Percentiles rank a stretch among this genome's conserved stretches.
Evolutionary conservation across 2,329 filamentous ascomycete species (phyloP).

Genomic region (Alternaria postmessia): DNA sequence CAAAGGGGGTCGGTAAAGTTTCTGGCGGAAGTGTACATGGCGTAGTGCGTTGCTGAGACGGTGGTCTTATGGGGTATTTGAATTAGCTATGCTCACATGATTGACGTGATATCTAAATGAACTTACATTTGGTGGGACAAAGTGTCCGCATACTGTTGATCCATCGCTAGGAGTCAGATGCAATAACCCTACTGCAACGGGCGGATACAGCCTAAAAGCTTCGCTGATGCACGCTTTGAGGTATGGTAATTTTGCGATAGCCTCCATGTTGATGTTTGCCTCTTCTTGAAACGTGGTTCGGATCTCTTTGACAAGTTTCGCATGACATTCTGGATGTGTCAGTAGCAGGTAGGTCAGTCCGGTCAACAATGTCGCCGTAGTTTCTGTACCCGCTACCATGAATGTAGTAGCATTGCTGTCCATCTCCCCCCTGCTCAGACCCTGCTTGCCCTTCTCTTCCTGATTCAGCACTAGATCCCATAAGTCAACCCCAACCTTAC

Average conservation of each 20-base stretch:
- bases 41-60: neutral
- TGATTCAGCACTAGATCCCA: constrained; percentile 43
- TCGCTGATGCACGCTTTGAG: constrained; percentile 47
- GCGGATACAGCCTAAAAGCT: constrained; percentile 44
- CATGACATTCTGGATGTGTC: constrained; percentile 20
- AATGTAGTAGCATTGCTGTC: constrained; percentile 29
- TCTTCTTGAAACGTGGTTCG: constrained; percentile 20
- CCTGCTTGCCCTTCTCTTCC: constrained; percentile 26
- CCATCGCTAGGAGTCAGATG: neutral
- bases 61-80: too few species aligned
- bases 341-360: constrained; percentile 49
- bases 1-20: neutral
- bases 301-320: constrained; percentile 19
- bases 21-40: neutral
- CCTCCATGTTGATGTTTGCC: constrained; percentile 27
- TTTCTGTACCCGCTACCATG: constrained; percentile 40
- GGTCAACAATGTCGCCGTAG: constrained; percentile 39
- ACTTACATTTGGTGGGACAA: neutral
- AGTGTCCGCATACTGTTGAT: neutral
- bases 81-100: accelerated
- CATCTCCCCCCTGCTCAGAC: neutral
- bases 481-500: neutral
- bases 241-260: constrained; percentile 44
- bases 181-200: constrained; percentile 43
- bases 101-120: neutral